Base-by-base conservation (phyloP, 768 basidiomycete genomes). In the Suillus discolor region DNA sequence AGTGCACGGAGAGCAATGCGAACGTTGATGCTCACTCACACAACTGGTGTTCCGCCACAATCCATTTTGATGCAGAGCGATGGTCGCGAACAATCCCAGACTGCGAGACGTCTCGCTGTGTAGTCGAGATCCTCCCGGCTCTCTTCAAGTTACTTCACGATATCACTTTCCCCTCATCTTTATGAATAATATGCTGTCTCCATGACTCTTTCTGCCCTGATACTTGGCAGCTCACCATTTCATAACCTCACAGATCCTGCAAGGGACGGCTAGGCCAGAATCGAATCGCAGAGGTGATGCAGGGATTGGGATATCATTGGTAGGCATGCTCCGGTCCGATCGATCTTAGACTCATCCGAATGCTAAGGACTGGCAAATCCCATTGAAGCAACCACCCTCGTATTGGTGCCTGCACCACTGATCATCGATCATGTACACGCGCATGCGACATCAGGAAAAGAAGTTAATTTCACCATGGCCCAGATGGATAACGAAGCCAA, bases 141-240 rank as follows among this genome's bases (percentile, higher is more conserved):
- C 31, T 20, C 28, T 45, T 44, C 31, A 31, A n/a, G n/a, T n/a
- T n/a, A n/a, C n/a, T 31, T 31, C 31, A 31, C 6, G 31, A 31
- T 31, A 31, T 31, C 31, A 31, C 31, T 31, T 31, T 31, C 31
- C 8, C 44, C 20, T 45, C n/a, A 20, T n/a, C 45, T 15, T 49
- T 7, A 23, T 23, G 47, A 49, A 31, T 31, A 6, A 47, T 53
- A 18, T 18, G 4, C 9, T 18, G 53, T 54, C 53, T 28, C 16
- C 51, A 53, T 53, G 51, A 53, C 49, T 51, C 25, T 49, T 23
- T 49, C 23, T 49, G 23, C 25, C 49, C n/a, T 57, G 57, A 57
- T 25, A 39, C 57, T 3, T 38, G 57, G 57, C 38, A 38, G 8
- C 31, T 31, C 31, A 38, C 38, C 49, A 51, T 51, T 15, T 15